A percentile compares a stretch with the other conserved stretches of the same genome.
Conservation (phyloP, 768 basidiomycete genomes). For the Tylopilus subfusipes region DNA sequence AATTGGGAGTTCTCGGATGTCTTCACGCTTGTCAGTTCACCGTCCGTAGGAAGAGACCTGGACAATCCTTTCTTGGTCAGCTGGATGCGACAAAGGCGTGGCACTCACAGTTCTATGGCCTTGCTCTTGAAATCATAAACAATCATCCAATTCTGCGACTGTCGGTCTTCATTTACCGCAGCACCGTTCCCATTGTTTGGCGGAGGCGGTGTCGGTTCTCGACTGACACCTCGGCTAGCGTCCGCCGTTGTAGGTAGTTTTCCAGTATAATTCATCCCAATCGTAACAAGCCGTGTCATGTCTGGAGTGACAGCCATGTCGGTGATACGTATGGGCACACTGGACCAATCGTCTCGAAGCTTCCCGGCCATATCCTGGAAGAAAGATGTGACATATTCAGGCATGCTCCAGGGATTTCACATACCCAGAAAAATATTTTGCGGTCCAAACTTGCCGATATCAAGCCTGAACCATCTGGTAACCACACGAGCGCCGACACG, state of each 20-base stretch:
- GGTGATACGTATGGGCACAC: slow-evolving; percentile 73
- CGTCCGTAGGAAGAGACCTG: slow-evolving; percentile 65
- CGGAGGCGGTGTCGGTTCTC: slow-evolving; percentile 35
- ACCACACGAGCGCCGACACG: slow-evolving; percentile 83
- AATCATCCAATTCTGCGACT: slow-evolving; percentile 61
- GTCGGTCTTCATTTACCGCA: slow-evolving; percentile 34
- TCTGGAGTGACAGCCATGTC: slow-evolving; percentile 88
- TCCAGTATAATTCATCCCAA: slow-evolving; percentile 58
- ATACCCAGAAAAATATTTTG: slow-evolving; percentile 80
- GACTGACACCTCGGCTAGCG: slow-evolving; percentile 28
- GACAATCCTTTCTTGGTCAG: slow-evolving; percentile 7
- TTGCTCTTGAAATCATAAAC: slow-evolving; percentile 73
- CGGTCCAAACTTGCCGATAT: slow-evolving; percentile 86
- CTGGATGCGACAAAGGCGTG: slow-evolving; percentile 5
- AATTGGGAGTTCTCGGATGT: slow-evolving; percentile 83
- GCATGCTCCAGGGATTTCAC: slow-evolving; percentile 19
- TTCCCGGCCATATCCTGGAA: slow-evolving; percentile 72
- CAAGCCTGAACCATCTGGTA: slow-evolving; percentile 86
- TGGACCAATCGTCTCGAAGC: slow-evolving; percentile 64
- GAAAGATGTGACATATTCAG: slow-evolving; percentile 8
- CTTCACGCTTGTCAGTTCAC: slow-evolving; percentile 85
- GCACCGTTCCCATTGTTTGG: slow-evolving; percentile 33
- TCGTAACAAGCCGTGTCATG: slow-evolving; percentile 76
- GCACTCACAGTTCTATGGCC: slow-evolving; percentile 62
- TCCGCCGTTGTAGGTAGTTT: slow-evolving; percentile 16